Evolutionary conservation across 2,329 filamentous ascomycete species (phyloP).

Genomic region (Pseudogymnoascus sp.): DNA sequence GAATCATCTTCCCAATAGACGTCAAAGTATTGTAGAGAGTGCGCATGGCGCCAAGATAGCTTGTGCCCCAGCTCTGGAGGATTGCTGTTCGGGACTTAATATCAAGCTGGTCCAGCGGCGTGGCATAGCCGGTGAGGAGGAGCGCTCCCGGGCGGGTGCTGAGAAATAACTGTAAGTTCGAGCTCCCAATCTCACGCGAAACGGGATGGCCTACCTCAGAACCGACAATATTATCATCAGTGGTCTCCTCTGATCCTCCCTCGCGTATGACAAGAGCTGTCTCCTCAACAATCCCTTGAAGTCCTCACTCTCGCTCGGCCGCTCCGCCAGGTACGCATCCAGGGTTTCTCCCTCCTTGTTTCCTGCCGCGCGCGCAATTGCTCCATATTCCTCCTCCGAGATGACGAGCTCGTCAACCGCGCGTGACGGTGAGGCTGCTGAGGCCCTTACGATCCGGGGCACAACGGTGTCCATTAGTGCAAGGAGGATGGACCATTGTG

Average conservation of each 20-base stretch:
- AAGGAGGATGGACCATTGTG: slow-evolving; percentile 46
- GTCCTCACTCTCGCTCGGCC: slow-evolving; percentile 40
- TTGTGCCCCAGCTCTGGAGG: slow-evolving; percentile 51
- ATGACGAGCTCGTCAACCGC: slow-evolving; percentile 25
- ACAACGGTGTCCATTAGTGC: slow-evolving; percentile 50
- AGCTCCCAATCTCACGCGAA: neutral
- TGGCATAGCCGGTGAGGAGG: slow-evolving; percentile 58
- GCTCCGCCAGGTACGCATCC: slow-evolving; percentile 43
- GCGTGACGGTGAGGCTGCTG: slow-evolving; percentile 32
- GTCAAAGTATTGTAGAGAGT: slow-evolving; percentile 47
- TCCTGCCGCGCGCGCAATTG: slow-evolving; percentile 30
- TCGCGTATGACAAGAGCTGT: slow-evolving; percentile 28
- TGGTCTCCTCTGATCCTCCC: slow-evolving; percentile 23
- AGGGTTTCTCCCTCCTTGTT: slow-evolving; percentile 32
- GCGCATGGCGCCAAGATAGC: slow-evolving; percentile 47
- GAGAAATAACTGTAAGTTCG: slow-evolving; percentile 11
- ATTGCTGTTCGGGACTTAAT: slow-evolving; percentile 51
- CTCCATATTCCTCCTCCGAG: slow-evolving; percentile 40
- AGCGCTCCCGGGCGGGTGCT: slow-evolving; percentile 56
- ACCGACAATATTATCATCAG: slow-evolving; percentile 21
- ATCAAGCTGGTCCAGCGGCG: slow-evolving; percentile 53
- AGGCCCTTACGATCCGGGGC: slow-evolving; percentile 45
- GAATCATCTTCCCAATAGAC: slow-evolving; percentile 38
- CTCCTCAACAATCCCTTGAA: slow-evolving; percentile 44
- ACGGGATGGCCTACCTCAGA: slow-evolving; percentile 21